Evolutionary conservation across 441 rosid genomes (phyloP).

Genomic region (Populus hybrid): DNA sequence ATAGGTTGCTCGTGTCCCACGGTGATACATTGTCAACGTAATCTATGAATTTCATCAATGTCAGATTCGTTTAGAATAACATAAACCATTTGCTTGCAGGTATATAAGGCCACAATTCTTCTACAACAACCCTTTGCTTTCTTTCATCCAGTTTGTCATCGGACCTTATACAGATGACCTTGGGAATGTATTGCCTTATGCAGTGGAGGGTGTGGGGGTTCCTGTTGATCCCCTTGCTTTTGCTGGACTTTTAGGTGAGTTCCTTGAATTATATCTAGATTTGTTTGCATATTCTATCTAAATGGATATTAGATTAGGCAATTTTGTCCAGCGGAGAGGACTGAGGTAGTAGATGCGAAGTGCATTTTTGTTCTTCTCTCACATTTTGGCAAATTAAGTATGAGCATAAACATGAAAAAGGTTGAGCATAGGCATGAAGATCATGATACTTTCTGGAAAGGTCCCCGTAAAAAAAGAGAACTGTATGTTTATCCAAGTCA

Average conservation of each 20-base stretch:
- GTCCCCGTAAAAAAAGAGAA: not conserved
- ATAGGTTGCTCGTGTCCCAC: not conserved
- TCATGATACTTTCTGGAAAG: not conserved
- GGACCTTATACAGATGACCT: slow-evolving; percentile 92
- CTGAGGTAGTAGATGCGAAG: not conserved
- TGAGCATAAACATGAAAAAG: not conserved
- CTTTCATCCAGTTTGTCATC: slow-evolving; percentile 71
- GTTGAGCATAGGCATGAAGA: not conserved
- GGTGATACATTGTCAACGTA: not conserved
- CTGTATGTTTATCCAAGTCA: not conserved
- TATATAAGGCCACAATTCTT: slow-evolving; percentile 89
- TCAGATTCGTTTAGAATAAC: not conserved
- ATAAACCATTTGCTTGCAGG: slow-evolving; percentile 37
- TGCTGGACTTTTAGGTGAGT: slow-evolving; percentile 86
- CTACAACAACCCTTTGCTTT: slow-evolving; percentile 77
- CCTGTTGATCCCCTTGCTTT: slow-evolving; percentile 93
- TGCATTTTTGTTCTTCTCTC: not conserved
- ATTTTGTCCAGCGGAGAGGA: not conserved
- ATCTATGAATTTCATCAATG: not conserved
- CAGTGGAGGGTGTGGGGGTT: slow-evolving; percentile 90
- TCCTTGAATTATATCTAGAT: not conserved
- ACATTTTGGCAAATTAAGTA: not conserved
- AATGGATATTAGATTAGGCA: not conserved
- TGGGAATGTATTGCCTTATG: slow-evolving; percentile 83
- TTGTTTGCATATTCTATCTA: not conserved